Evolutionary conservation across 495 filamentous ascomycete species (phyloP).

Genomic region (Lepraria neglecta): DNA sequence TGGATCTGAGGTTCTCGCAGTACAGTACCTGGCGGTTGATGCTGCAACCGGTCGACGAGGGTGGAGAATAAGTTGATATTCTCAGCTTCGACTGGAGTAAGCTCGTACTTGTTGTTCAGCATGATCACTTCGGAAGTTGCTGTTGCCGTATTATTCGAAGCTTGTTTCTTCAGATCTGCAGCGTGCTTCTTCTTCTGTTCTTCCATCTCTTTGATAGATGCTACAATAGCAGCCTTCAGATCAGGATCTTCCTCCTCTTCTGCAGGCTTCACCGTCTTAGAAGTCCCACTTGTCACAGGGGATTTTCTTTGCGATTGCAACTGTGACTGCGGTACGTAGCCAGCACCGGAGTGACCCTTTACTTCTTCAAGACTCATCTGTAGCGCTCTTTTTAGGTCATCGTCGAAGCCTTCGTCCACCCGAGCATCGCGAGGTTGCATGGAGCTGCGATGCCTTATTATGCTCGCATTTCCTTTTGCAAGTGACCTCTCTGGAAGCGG

Average conservation of each 20-base stretch:
- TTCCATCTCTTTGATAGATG: slow-evolving; percentile 96
- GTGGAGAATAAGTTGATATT: slow-evolving; percentile 97
- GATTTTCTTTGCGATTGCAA: slow-evolving; percentile 34
- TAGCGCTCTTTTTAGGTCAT: slow-evolving; percentile 84
- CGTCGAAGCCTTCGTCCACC: slow-evolving; percentile 84
- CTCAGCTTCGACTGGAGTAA: slow-evolving; percentile 88
- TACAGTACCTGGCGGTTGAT: slow-evolving; percentile 91
- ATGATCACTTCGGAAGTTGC: slow-evolving; percentile 39
- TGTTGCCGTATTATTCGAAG: slow-evolving; percentile 44
- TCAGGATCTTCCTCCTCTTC: slow-evolving; percentile 86
- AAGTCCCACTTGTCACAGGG: slow-evolving; percentile 35
- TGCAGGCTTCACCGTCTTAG: slow-evolving; percentile 36
- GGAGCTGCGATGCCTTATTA: slow-evolving; percentile 45
- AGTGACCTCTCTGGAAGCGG: slow-evolving; percentile 25
- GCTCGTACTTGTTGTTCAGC: slow-evolving; percentile 87
- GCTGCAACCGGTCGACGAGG: slow-evolving; percentile 87
- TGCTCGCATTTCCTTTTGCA: slow-evolving; percentile 46
- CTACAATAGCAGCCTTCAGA: slow-evolving; percentile 90
- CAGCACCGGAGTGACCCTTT: slow-evolving; percentile 55
- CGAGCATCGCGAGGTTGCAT: slow-evolving; percentile 90
- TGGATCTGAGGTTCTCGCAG: slow-evolving; percentile 94
- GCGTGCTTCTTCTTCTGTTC: slow-evolving; percentile 91
- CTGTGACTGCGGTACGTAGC: slow-evolving; percentile 61
- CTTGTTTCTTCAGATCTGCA: slow-evolving; percentile 67
- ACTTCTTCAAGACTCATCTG: slow-evolving; percentile 97